Conservation (phyloP, 192 early-diverging fungal species). For the Coemansia sp. region DNA sequence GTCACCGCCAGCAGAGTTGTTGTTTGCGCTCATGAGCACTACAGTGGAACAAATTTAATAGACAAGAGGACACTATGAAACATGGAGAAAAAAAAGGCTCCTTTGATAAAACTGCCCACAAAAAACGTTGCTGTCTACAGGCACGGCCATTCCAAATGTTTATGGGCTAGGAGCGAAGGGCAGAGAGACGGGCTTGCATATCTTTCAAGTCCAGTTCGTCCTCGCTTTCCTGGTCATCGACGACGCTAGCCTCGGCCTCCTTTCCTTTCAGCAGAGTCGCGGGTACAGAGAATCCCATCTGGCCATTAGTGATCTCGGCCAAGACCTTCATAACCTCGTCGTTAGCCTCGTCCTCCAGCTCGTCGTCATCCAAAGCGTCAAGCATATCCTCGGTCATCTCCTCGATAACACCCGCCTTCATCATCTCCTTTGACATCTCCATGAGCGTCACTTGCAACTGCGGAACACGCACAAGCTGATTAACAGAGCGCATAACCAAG, state of each 20-base stretch:
- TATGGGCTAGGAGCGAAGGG: conserved; percentile 60
- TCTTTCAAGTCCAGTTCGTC: conserved; percentile 74
- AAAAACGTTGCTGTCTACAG: background rate
- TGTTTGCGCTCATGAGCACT: conserved; percentile 7
- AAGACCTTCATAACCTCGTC: conserved; percentile 91
- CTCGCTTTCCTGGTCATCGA: conserved; percentile 61
- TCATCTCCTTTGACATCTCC: conserved; percentile 96
- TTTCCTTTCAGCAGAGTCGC: conserved; percentile 1
- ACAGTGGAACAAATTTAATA: background rate
- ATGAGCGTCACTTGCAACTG: conserved; percentile 81
- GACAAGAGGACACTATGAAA: background rate
- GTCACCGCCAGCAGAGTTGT: conserved; percentile 11
- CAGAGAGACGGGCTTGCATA: conserved; percentile 85
- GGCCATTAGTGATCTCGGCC: conserved; percentile 85
- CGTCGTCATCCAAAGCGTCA: conserved; percentile 83
- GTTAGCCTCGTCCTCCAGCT: conserved; percentile 90
- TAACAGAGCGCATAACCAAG: conserved; percentile 89
- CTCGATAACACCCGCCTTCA: conserved; percentile 95
- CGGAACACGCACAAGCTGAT: conserved; percentile 81
- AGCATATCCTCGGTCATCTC: conserved; percentile 94
- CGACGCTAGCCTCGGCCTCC: conserved; percentile 19
- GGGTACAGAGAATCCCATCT: conserved; percentile 8
- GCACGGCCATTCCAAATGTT: background rate
- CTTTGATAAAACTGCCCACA: background rate
- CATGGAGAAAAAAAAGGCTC: background rate